Evolutionary conservation across 139 green algal species (phyloP).

Genomic region (Asterochloris sp.): DNA sequence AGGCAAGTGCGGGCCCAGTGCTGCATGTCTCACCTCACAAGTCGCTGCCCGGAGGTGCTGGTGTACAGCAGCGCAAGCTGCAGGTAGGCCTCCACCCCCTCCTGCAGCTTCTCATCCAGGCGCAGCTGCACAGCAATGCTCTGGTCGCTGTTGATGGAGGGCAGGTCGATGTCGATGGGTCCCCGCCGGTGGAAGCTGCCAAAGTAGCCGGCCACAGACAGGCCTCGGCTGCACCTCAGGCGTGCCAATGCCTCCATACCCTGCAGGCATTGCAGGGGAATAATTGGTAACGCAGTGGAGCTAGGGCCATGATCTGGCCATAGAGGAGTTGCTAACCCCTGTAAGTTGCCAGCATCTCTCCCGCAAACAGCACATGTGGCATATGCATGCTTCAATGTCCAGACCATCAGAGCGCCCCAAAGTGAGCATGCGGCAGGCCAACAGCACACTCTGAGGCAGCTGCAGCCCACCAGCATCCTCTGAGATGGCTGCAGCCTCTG

Average conservation of each 20-base stretch:
- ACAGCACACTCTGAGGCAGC: too few species aligned
- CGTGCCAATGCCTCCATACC: conserved; percentile 82
- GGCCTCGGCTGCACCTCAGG: conserved; percentile 63
- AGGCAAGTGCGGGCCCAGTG: too few species aligned
- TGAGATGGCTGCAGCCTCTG: too few species aligned
- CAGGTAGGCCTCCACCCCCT: conserved; percentile 45
- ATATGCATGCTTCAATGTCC: too few species aligned
- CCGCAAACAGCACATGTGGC: too few species aligned
- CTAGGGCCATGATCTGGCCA: too few species aligned
- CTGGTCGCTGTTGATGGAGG: conserved; percentile 81
- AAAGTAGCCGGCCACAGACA: conserved; percentile 73
- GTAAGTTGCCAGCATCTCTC: too few species aligned
- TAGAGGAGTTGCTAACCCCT: too few species aligned
- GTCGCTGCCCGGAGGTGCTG: conserved; percentile 44
- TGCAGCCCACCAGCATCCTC: too few species aligned
- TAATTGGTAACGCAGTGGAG: too few species aligned
- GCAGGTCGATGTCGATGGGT: conserved; percentile 75
- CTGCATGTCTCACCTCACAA: conserved; percentile 17
- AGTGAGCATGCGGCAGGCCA: too few species aligned
- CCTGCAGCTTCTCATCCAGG: conserved; percentile 52
- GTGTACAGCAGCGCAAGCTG: conserved; percentile 89
- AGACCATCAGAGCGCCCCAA: too few species aligned
- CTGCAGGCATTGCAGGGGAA: conserved; percentile 28
- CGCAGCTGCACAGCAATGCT: conserved; percentile 23
- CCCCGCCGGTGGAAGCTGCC: conserved; percentile 47